These are phyloP conservation scores for Phytophthora pini DNA, from an alignment of 352 stramenopile species.

Conservation along the genomic window DNA sequence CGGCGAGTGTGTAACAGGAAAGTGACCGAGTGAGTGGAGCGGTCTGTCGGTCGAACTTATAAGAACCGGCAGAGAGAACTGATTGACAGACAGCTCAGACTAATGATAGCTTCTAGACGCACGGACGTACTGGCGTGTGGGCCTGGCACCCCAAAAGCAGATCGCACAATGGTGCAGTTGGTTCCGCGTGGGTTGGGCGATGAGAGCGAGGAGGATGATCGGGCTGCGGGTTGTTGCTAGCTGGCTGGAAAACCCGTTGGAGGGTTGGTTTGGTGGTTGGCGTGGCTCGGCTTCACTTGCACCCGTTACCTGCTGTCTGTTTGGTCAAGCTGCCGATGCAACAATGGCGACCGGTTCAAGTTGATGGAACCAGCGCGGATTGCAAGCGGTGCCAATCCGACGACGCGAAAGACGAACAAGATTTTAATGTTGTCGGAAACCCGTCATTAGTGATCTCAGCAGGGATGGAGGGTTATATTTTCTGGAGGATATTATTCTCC, in stretches of 20 bases:
- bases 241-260: slow-evolving; percentile 12
- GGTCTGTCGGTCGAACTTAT: slow-evolving; percentile 18
- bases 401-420: slow-evolving; percentile 36
- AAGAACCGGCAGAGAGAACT: slow-evolving; percentile 37
- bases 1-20: slow-evolving; percentile 16
- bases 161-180: slow-evolving; percentile 20
- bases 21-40: slow-evolving; percentile 19
- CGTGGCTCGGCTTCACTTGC: slow-evolving; percentile 5
- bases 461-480: neutral
- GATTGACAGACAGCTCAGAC: slow-evolving; percentile 32
- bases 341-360: slow-evolving; percentile 21
- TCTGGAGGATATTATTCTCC: neutral
- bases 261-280: neutral
- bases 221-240: slow-evolving; percentile 3
- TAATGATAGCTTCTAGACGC: slow-evolving; percentile 44
- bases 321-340: slow-evolving; percentile 31
- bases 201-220: slow-evolving; percentile 35
- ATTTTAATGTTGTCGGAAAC: slow-evolving; percentile 23
- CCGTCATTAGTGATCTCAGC: slow-evolving; percentile 3
- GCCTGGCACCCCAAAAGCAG: slow-evolving; percentile 18
- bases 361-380: slow-evolving; percentile 20
- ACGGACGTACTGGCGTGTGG: slow-evolving; percentile 12
- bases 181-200: slow-evolving; percentile 31
- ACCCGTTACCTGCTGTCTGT: slow-evolving; percentile 27
- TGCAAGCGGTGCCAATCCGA: slow-evolving; percentile 8